Base-by-base conservation (phyloP, 139 green algal genomes). In the Marvania coccoides region DNA sequence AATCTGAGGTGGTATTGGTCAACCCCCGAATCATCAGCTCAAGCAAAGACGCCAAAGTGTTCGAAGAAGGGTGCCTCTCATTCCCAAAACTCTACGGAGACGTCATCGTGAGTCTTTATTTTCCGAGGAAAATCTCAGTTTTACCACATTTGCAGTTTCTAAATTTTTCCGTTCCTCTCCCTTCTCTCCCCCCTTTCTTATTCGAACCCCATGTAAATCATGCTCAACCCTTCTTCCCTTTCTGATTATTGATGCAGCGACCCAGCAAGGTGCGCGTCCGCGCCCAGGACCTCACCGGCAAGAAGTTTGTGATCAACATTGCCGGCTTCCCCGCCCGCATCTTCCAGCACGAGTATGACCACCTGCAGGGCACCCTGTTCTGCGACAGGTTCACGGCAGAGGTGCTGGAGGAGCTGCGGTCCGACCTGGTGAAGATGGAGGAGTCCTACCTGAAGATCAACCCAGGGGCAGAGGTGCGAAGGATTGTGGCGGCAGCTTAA, bases 341-440 rank as follows among this genome's bases (percentile, higher is more conserved):
- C 30, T 99, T 99, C 74, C 93, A 98, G 75, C 95, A 99, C 72
- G 95, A 99, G 74, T 98, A 89, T 51, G 94, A 99, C 77, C 94
- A 99, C 67, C 70, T 98, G 33, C 83, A 99, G 82, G 87, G 89
- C 23, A 64, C 75, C 3, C 74, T 96, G 28, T 95, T 92, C 65
- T 83, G 83, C 62, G 90, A 96, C 75, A 68, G 90, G 23, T 91
- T 96, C 83, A 69, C 71, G 30, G 45, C 75, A 4, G 42, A 71
- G 3, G 80, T 81, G 37, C 55, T 94, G 23, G 69, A 80, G 7
- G 62, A 53, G 4, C 61, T 88, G n/a, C 63, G 73, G 34, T 30
- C 63, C 2, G n/a, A 82, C 51, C 67, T 95, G 31, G 58, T 83
- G 3, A 55, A 36, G 6, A 55, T 92, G 45, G 90, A 96, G 65